Base-by-base conservation (phyloP, 2,329 filamentous ascomycete genomes). In the Penicillium sp. region DNA sequence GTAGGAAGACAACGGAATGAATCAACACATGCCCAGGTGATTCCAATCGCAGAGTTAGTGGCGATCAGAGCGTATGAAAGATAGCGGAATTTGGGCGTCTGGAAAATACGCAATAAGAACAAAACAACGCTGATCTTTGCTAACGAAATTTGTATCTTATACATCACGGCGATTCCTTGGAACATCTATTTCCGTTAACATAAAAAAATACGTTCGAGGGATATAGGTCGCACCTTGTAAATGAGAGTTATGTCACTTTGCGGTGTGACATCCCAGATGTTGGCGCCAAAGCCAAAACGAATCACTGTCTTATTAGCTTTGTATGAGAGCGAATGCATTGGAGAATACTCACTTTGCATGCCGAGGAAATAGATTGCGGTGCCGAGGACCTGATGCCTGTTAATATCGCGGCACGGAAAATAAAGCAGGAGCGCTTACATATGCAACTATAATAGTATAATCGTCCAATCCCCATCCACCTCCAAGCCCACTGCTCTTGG, bases 401-500 rank as follows among this genome's bases (percentile, higher is more conserved):
- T 13, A 31, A 31, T 31, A 31, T 3, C 11, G 1, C 10, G 11
- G 4, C 29, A 31, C 29, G 29, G 29, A 13, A 31, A 10, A 4
- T 31, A 31, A 31, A 31, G 29, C 10, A 31, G 29, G 29, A 4
- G 29, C 29, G 11, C 29, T 13, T 31, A 31, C 29, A 31, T 31
- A 65, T 49, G 62, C 52, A 26, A 57, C 51, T 6, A 65, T 63
- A 16, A 65, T 61, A 11, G 62, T 64, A 39, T 60, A 65, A 44
- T 65, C 60, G 52, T 65, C 62, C 48, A 42, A 54, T 29, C 63
- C 62, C 62, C 62, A 65, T 19, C 58, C 62, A 4, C 60, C 62
- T n/a, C 51, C 62, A 19, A 65, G 60, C 13, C 55, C 56, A 5
- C 27, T 44, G 19, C 35, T 26, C 48, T 64, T 65, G 19, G 62